A percentile compares a stretch with the other conserved stretches of the same genome.
Conservation (phyloP, 352 stramenopile species). For the Pythium diclinum region DNA sequence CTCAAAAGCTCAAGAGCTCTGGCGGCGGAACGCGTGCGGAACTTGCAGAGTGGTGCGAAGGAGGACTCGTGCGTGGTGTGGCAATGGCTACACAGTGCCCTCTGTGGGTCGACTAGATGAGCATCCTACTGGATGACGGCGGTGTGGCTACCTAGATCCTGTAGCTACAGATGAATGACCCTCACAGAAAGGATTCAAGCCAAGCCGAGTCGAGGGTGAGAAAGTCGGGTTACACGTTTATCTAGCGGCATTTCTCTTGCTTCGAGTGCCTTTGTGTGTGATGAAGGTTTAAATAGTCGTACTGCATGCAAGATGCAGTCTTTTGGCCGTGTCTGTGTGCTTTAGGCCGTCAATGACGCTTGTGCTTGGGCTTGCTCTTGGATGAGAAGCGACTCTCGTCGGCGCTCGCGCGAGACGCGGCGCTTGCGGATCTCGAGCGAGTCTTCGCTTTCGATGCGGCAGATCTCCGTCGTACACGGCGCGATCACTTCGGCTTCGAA, state of each 20-base stretch:
- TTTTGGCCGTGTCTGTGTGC: too few relatives aligned
- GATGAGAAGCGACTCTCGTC: constrained; percentile 6
- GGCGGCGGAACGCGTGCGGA: neutral
- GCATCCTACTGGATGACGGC: too few relatives aligned
- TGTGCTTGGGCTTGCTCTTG: neutral
- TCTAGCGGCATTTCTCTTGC: neutral
- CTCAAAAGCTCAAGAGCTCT: neutral
- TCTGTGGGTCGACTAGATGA: too few relatives aligned
- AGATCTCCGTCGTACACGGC: constrained; percentile 18
- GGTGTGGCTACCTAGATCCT: too few relatives aligned
- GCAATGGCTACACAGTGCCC: neutral
- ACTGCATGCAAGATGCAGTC: neutral
- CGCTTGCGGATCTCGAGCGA: constrained; percentile 14
- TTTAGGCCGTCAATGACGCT: neutral
- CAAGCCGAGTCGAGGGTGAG: neutral
- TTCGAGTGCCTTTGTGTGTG: neutral
- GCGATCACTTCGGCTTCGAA: constrained; percentile 17
- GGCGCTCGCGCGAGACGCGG: constrained; percentile 18
- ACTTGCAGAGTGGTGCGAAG: neutral
- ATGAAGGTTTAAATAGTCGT: neutral
- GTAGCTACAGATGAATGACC: too few relatives aligned
- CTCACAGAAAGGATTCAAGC: neutral
- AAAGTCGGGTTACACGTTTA: neutral
- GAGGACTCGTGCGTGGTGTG: neutral
- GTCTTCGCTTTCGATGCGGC: constrained; percentile 16